phyloP scores from a whole-genome alignment of 2,329 filamentous ascomycete species.

The Kalaharituber pfeilii region DNA sequence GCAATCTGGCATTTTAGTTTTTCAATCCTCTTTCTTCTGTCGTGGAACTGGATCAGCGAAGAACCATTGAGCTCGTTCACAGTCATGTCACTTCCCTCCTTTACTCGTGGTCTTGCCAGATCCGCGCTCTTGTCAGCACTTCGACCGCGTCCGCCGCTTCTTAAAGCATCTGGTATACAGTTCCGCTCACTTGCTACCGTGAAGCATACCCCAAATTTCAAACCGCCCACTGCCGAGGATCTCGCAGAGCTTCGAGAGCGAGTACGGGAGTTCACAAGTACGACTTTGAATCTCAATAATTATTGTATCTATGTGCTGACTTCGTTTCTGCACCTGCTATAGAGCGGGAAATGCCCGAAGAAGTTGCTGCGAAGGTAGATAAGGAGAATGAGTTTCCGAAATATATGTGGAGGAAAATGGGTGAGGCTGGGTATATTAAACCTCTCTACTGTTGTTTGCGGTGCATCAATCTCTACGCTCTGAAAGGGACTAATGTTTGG shows the following conservation, averaged over 20 bases:
- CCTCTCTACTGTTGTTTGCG: constrained; percentile 28
- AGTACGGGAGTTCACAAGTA: constrained; percentile 71
- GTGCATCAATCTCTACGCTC: too few species aligned
- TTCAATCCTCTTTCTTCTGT: too few species aligned
- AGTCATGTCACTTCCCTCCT: not conserved
- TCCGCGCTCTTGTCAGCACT: not conserved
- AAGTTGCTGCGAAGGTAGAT: constrained; percentile 70
- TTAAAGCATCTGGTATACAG: not conserved
- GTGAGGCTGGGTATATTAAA: constrained; percentile 45
- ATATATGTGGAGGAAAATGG: constrained; percentile 85
- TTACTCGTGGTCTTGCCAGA: not conserved
- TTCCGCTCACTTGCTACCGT: constrained; percentile 28
- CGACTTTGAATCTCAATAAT: constrained; percentile 16
- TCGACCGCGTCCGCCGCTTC: not conserved
- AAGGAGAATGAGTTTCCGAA: constrained; percentile 71
- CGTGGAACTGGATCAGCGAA: not conserved
- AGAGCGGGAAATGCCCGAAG: constrained; percentile 68
- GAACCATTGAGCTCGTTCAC: not conserved
- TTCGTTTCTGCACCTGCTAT: constrained; percentile 15
- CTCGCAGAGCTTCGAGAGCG: constrained; percentile 64
- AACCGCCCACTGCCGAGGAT: constrained; percentile 51
- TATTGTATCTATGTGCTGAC: not conserved
- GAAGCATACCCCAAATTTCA: constrained; percentile 49
- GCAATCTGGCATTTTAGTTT: too few species aligned
- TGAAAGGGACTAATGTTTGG: not conserved